Base-by-base conservation (phyloP, 805 yeast species). In the Candida ficus region DNA sequence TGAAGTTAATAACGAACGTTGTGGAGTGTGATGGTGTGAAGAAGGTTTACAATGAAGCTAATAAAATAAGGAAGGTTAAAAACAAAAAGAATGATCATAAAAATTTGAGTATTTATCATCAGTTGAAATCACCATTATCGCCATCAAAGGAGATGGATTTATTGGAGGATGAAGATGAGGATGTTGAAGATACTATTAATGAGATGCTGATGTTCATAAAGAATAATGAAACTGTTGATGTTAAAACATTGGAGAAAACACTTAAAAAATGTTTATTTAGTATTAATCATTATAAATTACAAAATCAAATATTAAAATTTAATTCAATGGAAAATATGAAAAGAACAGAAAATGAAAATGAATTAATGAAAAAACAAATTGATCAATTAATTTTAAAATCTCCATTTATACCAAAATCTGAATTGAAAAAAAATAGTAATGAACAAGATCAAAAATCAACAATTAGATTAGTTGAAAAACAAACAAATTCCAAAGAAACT, bases 281-380 rank as follows among this genome's bases (percentile, higher is more conserved):
- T 2, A 32, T 54, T 25, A 39, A 45, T 22, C 55, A 54, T 33
- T 48, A 45, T 29, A 47, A 47, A n/a, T 38, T 54, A 32, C 57
- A 52, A 33, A 49, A 45, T 23, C 35, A 48, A 4, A 39, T 54
- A 12, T 32, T 43, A 25, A 49, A 39, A 38, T 47, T 54, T 26
- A 53, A 52, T 14, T 43, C 44, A n/a, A 38, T 35, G 3, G 58
- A 54, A 36, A 16, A 42, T 6, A 42, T 33, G 14, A 45, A 50
- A 34, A 33, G 58, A 29, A 42, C 48, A 29, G 52, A 46, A 12
- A 50, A 49, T 16, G 58, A 54, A 29, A 45, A 36, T 10, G 54
- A 49, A 16, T 26, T 52, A n/a, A 49, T 54, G 37, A 47, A 48
- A 40, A 43, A 32, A 21, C 52, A 54, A 30, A 52, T 54, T 19